phyloP scores from a whole-genome alignment of 352 stramenopile species.

The Phytopythium delawarense region DNA sequence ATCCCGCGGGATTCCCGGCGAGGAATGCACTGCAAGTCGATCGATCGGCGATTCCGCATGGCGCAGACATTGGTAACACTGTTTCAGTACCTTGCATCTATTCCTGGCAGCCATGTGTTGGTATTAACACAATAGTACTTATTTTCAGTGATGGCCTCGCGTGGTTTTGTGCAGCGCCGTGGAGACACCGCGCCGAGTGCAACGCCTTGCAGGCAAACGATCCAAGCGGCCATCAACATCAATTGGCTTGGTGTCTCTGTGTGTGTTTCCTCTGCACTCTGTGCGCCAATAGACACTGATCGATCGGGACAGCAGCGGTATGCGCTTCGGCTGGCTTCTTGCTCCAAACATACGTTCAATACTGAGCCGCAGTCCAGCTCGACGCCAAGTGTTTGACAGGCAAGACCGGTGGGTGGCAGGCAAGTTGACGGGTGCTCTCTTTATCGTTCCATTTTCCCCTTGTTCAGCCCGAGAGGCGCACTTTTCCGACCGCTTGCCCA shows the following conservation, averaged over 20 bases:
- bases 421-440: not conserved
- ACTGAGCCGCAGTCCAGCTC: no score
- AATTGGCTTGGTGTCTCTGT: no score
- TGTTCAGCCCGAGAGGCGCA: not conserved
- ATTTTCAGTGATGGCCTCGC: no score
- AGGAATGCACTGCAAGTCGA: not conserved
- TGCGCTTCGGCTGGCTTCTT: no score
- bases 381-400: no score
- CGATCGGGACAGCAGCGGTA: no score
- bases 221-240: not conserved
- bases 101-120: not conserved
- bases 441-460: slow-evolving; percentile 5
- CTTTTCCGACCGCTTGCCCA: not conserved
- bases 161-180: not conserved
- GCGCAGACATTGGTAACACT: not conserved
- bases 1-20: not conserved
- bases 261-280: no score
- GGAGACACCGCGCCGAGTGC: not conserved
- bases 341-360: no score
- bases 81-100: not conserved
- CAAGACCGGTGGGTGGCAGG: not conserved
- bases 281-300: no score
- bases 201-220: not conserved
- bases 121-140: not conserved
- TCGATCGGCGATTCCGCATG: not conserved